Evolutionary conservation across 805 yeast species (phyloP).

Genomic region (Pichia nakasei): DNA sequence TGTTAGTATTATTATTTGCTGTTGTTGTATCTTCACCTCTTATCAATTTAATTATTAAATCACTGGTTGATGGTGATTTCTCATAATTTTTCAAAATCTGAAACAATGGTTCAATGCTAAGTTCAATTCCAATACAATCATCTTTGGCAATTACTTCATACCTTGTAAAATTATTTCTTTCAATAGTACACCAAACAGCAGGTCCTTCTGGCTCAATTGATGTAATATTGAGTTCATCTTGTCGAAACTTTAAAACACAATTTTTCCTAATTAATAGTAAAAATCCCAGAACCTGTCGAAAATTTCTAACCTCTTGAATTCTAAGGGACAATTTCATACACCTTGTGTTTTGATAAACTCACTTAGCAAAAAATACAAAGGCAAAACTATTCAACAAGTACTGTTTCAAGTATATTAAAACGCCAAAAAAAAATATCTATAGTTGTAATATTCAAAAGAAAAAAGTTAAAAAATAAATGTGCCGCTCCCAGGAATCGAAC

Average conservation of each 20-base stretch:
- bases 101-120: slow-evolving; percentile 50
- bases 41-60: slow-evolving; percentile 41
- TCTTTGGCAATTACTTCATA: slow-evolving; percentile 45
- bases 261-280: slow-evolving; percentile 39
- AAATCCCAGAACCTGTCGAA: slow-evolving; percentile 19
- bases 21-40: slow-evolving; percentile 2
- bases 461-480: neutral
- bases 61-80: slow-evolving; percentile 38
- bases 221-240: slow-evolving; percentile 38
- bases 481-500: slow-evolving; percentile 20
- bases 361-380: too few species aligned
- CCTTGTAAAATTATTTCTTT: slow-evolving; percentile 37
- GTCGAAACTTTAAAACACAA: slow-evolving; percentile 50
- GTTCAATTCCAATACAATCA: slow-evolving; percentile 49
- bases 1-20: slow-evolving; percentile 26
- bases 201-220: slow-evolving; percentile 49
- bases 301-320: slow-evolving; percentile 16
- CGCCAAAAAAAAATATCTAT: too few species aligned
- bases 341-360: too few species aligned
- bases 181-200: slow-evolving; percentile 58
- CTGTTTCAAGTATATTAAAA: too few species aligned
- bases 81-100: slow-evolving; percentile 53
- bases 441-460: too few species aligned
- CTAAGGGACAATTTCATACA: slow-evolving; percentile 22
- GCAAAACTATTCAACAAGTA: too few species aligned